Base-by-base conservation (phyloP, 306 rosid genomes). In the Pterocarpus santalinus region DNA sequence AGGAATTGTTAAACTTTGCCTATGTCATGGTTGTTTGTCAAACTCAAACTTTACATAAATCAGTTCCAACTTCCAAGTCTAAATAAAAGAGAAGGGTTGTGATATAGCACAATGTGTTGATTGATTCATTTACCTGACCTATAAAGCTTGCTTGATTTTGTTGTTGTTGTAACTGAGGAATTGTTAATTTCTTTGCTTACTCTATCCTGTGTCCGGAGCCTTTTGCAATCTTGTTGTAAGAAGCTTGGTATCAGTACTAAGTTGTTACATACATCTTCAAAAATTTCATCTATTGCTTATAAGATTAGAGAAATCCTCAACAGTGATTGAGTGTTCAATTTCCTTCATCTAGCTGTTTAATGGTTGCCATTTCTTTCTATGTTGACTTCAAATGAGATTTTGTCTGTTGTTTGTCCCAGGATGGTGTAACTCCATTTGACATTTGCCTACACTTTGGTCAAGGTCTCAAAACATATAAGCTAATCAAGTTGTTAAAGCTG, bases 361-460 rank as follows among this genome's bases (percentile, higher is more conserved):
- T 75, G 77, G 53, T 49, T 0, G 46, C 28, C 28, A 22, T 22
- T 22, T 22, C 28, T 22, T 22, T 22, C 28, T 22, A 22, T 22
- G 28, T 70, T 81, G 73, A 67, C 15, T 13, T 30, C 73, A 33
- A 34, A 61, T 63, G 58, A 28, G 22, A 62, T 64, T 51, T 36
- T 72, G 28, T 7, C 8, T 83, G 13, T 65, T 84, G 41, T 70
- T 78, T 82, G 61, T 77, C 76, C 63, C 93, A 95, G 98, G 97
- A 88, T 82, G 96, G 28, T 22, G 28, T 22, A 22, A 22, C 28
- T 22, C 28, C 28, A 22, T 22, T 22, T 22, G 28, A 22, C 1
- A 22, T 22, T 22, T 22, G 28, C 0, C 28, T 22, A 22, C 28
- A 22, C 28, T 22, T 22, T 22, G 28, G 28, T 22, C 28, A 22